Base-by-base conservation (phyloP, 495 filamentous ascomycete genomes). In the Penicillium samsonianum region DNA sequence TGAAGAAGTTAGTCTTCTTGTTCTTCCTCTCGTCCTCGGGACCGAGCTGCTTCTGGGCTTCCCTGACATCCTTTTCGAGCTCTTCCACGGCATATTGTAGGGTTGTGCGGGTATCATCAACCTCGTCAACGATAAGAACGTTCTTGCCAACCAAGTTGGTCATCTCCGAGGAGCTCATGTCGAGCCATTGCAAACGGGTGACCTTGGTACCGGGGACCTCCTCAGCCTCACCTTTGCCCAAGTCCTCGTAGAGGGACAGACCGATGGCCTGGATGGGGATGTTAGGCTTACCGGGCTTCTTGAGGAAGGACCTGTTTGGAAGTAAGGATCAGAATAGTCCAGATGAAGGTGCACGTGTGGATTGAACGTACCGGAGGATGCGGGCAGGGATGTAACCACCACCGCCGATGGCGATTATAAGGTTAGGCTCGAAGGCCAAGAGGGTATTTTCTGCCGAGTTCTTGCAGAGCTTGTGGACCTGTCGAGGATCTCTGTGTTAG, bases 241-340 rank as follows among this genome's bases (percentile, higher is more conserved):
- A 87, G 38, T 84, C 81, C 76, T 99, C 94, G 78, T 99, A 99
- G 50, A 99, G 87, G 23, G 92, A 96, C 45, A 99, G 87, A 47
- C 94, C 94, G 71, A 99, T 99, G 33, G 94, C 94, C 82, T 99
- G 94, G 74, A 99, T 99, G 57, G 94, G 93, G 71, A 99, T 99
- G 77, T 99, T 99, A 70, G 91, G 82, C 61, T 82, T 84, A 58
- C 88, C 90, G 50, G 89, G 81, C 67, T 86, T 84, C 80, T 96
- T 97, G 70, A 99, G 90, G 79, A 98, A 99, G 11, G 94, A 98
- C 46, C 83, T 86, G 55, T 61, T 61, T 40, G 0, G 37, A 25
- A 43, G 16, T n/a, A 12, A 8, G 31, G 9, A 23, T 55, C n/a
- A 55, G 43, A 5, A 55, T 28, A 3, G 30, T 17, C 19, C 3